These are phyloP conservation scores for Simplicillium sp. DNA, from an alignment of 2,329 filamentous ascomycete species.

Conservation along the genomic window DNA sequence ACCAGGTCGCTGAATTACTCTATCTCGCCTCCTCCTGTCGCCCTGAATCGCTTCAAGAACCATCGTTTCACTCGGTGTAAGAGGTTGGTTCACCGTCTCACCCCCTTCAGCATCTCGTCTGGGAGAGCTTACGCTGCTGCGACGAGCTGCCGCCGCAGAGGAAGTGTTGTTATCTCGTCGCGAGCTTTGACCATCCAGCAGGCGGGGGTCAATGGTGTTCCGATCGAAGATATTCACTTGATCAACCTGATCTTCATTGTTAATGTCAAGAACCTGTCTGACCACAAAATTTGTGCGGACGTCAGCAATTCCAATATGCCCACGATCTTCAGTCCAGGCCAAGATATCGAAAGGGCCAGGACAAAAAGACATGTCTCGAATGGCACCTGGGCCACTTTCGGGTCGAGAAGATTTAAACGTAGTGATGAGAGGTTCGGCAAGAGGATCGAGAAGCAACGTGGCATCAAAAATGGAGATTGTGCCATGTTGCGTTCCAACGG, in stretches of 20 bases:
- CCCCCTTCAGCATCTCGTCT: slow-evolving; percentile 20
- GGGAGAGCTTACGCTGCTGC: slow-evolving; percentile 4
- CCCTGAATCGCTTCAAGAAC: slow-evolving; percentile 47
- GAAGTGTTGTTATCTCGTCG: slow-evolving; percentile 9
- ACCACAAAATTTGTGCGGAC: slow-evolving; percentile 56
- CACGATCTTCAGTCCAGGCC: slow-evolving; percentile 87
- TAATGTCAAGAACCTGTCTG: slow-evolving; percentile 60
- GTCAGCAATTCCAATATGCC: slow-evolving; percentile 65
- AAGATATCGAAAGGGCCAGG: slow-evolving; percentile 84
- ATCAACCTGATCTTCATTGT: slow-evolving; percentile 46
- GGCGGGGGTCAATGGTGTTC: slow-evolving; percentile 41
- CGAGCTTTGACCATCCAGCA: slow-evolving; percentile 32
- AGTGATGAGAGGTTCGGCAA: slow-evolving; percentile 55
- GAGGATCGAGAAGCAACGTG: slow-evolving; percentile 30
- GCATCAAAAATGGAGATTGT: slow-evolving; percentile 68
- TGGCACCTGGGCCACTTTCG: slow-evolving; percentile 61
- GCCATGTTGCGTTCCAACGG: slow-evolving; percentile 72
- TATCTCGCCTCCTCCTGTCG: slow-evolving; percentile 40
- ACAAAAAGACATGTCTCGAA: slow-evolving; percentile 86
- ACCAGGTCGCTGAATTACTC: slow-evolving; percentile 19
- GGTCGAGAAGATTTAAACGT: slow-evolving; percentile 72
- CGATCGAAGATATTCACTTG: slow-evolving; percentile 47
- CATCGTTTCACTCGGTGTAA: slow-evolving; percentile 43
- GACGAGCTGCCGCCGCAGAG: slow-evolving; percentile 11
- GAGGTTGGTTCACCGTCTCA: slow-evolving; percentile 38